Conservation (phyloP, 2,329 filamentous ascomycete genomes). For the Juglanconis sp. region DNA sequence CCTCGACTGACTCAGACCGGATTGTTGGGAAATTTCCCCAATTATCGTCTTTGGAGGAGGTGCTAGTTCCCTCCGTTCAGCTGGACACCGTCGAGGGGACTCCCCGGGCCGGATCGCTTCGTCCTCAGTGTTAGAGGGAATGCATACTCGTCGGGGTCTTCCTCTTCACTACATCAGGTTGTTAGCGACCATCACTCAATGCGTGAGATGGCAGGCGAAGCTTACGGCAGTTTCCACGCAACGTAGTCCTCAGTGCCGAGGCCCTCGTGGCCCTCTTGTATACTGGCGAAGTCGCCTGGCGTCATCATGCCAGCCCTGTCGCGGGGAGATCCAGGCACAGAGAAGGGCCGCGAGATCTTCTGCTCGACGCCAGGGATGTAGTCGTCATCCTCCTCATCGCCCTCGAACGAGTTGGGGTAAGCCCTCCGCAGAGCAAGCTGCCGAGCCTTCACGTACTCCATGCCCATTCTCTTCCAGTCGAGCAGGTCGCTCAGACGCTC, state of each 20-base stretch:
- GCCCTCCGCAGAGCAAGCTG: conserved; percentile 88
- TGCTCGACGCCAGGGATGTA: conserved; percentile 90
- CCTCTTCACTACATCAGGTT: conserved; percentile 67
- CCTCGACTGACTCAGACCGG: neutral
- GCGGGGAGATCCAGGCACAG: conserved; percentile 86
- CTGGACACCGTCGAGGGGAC: conserved; percentile 39
- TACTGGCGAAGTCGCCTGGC: conserved; percentile 91
- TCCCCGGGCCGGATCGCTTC: conserved; percentile 43
- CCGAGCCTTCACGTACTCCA: conserved; percentile 98
- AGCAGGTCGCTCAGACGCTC: conserved; percentile 91
- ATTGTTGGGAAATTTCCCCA: neutral
- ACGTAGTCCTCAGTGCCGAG: conserved; percentile 96
- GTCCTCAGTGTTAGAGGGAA: conserved; percentile 57
- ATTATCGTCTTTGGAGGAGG: neutral
- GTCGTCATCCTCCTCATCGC: conserved; percentile 72
- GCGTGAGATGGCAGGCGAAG: conserved; percentile 29
- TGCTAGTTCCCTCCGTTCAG: conserved; percentile 37
- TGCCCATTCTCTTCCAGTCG: conserved; percentile 99
- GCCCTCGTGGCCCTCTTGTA: conserved; percentile 92
- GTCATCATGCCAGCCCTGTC: conserved; percentile 98
- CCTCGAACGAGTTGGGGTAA: conserved; percentile 81
- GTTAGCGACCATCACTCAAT: neutral
- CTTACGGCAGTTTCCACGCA: conserved; percentile 96
- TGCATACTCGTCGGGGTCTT: conserved; percentile 75
- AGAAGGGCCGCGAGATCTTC: conserved; percentile 93